Percentiles rank a stretch among this genome's conserved stretches.
These are phyloP conservation scores for Hypoxylon crocopeplum DNA, from an alignment of 495 filamentous ascomycete species.

Conservation along the genomic window DNA sequence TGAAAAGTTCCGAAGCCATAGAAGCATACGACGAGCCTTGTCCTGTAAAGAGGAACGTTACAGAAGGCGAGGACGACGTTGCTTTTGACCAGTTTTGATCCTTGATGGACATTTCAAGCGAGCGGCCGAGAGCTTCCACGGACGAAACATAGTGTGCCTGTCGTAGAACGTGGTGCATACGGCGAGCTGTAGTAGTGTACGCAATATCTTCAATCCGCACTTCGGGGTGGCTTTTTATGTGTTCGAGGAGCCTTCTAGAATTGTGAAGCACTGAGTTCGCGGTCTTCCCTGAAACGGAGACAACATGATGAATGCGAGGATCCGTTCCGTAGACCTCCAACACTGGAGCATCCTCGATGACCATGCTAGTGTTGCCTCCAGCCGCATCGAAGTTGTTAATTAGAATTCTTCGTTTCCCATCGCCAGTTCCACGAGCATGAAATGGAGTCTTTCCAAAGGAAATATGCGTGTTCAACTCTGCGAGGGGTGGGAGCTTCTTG, in stretches of 20 bases:
- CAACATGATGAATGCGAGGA: constrained; percentile 48
- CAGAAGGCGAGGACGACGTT: constrained; percentile 15
- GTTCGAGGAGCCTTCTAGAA: constrained; percentile 41
- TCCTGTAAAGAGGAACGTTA: constrained; percentile 60
- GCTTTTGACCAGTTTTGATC: background rate
- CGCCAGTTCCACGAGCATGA: constrained; percentile 57
- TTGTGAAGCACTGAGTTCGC: constrained; percentile 44
- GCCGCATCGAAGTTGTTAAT: constrained; percentile 65
- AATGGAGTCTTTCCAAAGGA: constrained; percentile 4
- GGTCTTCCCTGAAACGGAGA: constrained; percentile 55
- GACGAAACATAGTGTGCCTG: constrained; percentile 56
- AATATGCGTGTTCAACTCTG: constrained; percentile 9
- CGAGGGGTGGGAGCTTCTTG: constrained; percentile 29
- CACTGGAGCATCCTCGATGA: constrained; percentile 55
- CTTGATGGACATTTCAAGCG: too few relatives aligned
- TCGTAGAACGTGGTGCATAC: constrained; percentile 63
- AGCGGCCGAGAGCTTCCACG: background rate
- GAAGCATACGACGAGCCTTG: constrained; percentile 59
- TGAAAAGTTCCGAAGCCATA: constrained; percentile 66
- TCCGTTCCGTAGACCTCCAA: constrained; percentile 23
- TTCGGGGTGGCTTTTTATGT: constrained; percentile 48
- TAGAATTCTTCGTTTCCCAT: constrained; percentile 46
- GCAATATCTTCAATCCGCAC: constrained; percentile 57
- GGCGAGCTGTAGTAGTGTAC: constrained; percentile 73
- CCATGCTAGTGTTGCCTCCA: constrained; percentile 60